A percentile compares a stretch with the other conserved stretches of the same genome.
Evolutionary conservation across 2,329 filamentous ascomycete species (phyloP).

Genomic region (Ascochyta clinopodiicola): DNA sequence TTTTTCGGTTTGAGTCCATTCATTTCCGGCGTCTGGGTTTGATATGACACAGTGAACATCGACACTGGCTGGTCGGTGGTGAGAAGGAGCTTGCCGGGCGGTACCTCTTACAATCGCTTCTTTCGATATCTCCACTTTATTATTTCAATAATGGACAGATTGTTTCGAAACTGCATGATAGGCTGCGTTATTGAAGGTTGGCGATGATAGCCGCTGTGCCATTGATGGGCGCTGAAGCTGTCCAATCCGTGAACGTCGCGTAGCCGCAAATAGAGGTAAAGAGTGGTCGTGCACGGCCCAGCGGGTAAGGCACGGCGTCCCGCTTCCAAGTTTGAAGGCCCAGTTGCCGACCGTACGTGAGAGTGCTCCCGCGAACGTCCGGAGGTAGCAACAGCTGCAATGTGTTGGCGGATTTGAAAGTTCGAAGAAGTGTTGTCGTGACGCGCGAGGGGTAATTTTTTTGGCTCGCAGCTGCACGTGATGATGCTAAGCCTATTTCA

Average conservation of each 20-base stretch:
- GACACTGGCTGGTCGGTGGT: conserved; percentile 37
- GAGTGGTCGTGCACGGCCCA: conserved; percentile 45
- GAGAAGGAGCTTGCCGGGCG: conserved; percentile 41
- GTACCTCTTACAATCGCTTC: conserved; percentile 48
- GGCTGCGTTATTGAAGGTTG: conserved; percentile 34
- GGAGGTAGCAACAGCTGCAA: conserved; percentile 14
- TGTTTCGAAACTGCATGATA: conserved; percentile 38
- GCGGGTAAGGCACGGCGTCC: conserved; percentile 33
- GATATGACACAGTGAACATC: conserved; percentile 39
- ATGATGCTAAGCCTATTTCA: conserved; percentile 27
- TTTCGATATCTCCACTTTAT: conserved; percentile 38
- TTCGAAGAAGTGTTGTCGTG: conserved; percentile 34
- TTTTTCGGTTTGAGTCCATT: conserved; percentile 40
- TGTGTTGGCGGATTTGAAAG: conserved; percentile 19
- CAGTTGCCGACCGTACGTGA: conserved; percentile 6
- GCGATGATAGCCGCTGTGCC: conserved; percentile 49
- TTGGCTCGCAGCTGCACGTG: conserved; percentile 38
- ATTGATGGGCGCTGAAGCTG: conserved; percentile 45
- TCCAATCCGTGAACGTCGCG: conserved; percentile 51
- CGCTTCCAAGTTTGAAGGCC: conserved; percentile 18
- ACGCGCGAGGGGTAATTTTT: conserved; percentile 42
- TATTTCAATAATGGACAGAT: conserved; percentile 44
- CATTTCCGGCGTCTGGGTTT: conserved; percentile 38
- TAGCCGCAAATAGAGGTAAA: conserved; percentile 49
- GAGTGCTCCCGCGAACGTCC: background rate